Base-by-base conservation (phyloP, 805 yeast species). In the Saturnispora gosingensis region DNA sequence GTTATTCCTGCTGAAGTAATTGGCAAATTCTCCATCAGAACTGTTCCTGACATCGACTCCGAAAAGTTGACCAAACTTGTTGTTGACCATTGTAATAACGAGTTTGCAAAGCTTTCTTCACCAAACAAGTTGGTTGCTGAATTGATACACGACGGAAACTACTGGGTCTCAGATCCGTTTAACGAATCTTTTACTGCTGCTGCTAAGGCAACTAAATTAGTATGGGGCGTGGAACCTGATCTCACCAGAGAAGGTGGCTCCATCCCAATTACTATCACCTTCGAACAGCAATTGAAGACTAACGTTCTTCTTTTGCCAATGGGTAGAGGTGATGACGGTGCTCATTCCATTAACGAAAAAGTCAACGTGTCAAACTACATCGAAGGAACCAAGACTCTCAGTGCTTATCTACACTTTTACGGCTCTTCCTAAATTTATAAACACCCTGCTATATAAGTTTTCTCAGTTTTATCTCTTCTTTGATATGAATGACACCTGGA, bases 281-380 rank as follows among this genome's bases (percentile, higher is more conserved):
- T 93, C 71, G 97, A 93, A 74, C 77, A 89, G 62, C 82, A 81
- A 66, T 77, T 93, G 63, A 82, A 86, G 61, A 86, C 95, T 24
- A 83, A 83, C 56, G 98, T 90, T 34, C 75, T 93, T 57, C 75
- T 93, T 63, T 79, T 93, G 61, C 99, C 99, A 57, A 86, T 93
- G 85, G 99, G 99, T 58, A 85, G 95, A 72, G 99, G 99, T 59
- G 97, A 93, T 67, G 99, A 93, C 65, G 99, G 99, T 61, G 99
- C 99, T 45, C 99, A 93, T 69, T 88, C 97, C 22, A 89, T 93
- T 63, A 93, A 93, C 67, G 99, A 93, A 73, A 93, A 93, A 74
- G 72, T 93, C 61, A 86, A 95, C 67, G 74, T 89, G 49, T 72
- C 85, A 58, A 93, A 93, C 76, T 93, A 87, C 71, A 82, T 93